Evolutionary conservation across 805 yeast species (phyloP), one percentile per base, ranked within the genome.

Genomic region (Ogataea trehaloabstinens): DNA sequence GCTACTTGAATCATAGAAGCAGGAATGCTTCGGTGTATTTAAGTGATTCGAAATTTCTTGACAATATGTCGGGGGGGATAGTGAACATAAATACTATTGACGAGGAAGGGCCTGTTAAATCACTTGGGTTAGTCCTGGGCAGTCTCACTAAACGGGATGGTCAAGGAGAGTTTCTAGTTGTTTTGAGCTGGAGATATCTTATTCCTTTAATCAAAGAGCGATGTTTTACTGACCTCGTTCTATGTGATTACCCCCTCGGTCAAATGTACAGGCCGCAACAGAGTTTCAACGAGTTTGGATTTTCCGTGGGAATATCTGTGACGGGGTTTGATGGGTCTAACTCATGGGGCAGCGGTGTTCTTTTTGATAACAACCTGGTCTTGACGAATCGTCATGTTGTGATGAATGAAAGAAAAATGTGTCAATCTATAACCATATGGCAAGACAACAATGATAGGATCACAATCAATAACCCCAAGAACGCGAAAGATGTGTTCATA

Each of bases 331-430:
- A 37, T 11, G 53, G 51, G 1, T 16, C 25, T 2, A 28, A 27
- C 5, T 51, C 47, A n/a, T 71, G 77, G 76, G 77, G 76, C 1
- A 64, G 73, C 5, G 66, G 73, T 15, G 58, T 70, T 1, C 43
- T 61, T n/a, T 57, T 64, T 38, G 56, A 60, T 28, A 28, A 44
- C 2, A 44, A 47, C 12, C 54, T 66, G 4, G 38, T 72, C 4
- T 52, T 69, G 5, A 71, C 76, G 5, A 72, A 72, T 44, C 37
- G 57, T 25, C 77, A 72, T 45, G 77, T 71, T 1, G 39, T 55
- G 15, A 35, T 52, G 35, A 41, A 37, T 6, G 33, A 30, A n/a
- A 40, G 28, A 1, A 24, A 22, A 4, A 22, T 42, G 3, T 46
- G 49, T 55, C n/a, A 49, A 48, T 19, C 48, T 2, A 29, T 51